Evolutionary conservation across 1,284 basidiomycete genomes (phyloP).

Genomic region (Melampsora larici-populina): DNA sequence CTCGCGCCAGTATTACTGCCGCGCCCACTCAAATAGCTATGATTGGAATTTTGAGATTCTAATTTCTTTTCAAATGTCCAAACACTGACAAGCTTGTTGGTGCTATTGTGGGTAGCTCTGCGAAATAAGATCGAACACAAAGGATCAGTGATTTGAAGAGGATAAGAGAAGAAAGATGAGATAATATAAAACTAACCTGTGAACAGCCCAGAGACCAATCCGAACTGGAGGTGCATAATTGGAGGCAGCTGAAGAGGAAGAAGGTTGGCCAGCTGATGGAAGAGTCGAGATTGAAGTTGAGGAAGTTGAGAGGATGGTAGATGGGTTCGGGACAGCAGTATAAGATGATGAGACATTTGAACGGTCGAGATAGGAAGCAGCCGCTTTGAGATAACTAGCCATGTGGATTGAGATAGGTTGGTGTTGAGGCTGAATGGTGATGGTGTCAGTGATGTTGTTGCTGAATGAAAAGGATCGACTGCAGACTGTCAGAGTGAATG

Average conservation of each 20-base stretch:
- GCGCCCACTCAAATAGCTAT: neutral
- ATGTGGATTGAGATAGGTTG: too few relatives aligned
- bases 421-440: too few relatives aligned
- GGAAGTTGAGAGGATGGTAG: neutral
- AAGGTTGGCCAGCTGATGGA: neutral
- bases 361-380: conserved; percentile 41
- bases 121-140: neutral
- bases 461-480: too few relatives aligned
- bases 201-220: conserved; percentile 35
- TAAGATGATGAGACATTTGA: conserved; percentile 37
- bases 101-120: conserved; percentile 30
- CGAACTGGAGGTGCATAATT: conserved; percentile 18
- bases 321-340: conserved; percentile 8
- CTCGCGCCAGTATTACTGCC: neutral
- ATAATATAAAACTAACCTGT: conserved; percentile 8
- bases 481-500: too few relatives aligned
- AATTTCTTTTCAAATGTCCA: conserved; percentile 41
- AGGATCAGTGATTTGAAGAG: too few relatives aligned
- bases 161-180: neutral
- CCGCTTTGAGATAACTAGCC: conserved; percentile 34
- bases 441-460: too few relatives aligned
- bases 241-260: neutral
- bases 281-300: neutral
- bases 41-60: neutral
- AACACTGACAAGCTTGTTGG: conserved; percentile 39